These are phyloP conservation scores for Pelargonium fulgidum DNA, from an alignment of 441 rosid species.

Conservation along the genomic window DNA sequence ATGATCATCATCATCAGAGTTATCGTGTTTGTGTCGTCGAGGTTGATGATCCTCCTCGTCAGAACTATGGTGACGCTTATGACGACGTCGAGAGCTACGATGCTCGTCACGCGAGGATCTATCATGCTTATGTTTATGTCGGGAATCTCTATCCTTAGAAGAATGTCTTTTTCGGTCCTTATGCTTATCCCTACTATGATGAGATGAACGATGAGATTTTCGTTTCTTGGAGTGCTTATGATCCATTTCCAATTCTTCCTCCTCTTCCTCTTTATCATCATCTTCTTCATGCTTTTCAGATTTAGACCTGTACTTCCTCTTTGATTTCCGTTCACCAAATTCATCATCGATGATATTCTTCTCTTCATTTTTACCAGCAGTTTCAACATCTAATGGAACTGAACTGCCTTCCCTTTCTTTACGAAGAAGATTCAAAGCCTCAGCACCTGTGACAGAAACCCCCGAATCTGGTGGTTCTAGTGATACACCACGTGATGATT, in stretches of 20 bases:
- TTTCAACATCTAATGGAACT: conserved; percentile 30
- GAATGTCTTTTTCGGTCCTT: conserved; percentile 44
- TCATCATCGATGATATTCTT: conserved; percentile 39
- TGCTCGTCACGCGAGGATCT: conserved; percentile 37
- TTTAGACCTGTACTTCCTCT: conserved; percentile 66
- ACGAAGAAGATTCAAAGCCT: conserved; percentile 17
- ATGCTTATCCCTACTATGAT: conserved; percentile 35
- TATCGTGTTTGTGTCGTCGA: neutral
- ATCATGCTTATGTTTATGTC: conserved; percentile 31
- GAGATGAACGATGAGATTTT: conserved; percentile 38
- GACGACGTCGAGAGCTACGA: conserved; percentile 21
- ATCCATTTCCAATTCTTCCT: conserved; percentile 27
- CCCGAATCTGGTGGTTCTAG: conserved; percentile 45
- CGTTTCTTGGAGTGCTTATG: conserved; percentile 41
- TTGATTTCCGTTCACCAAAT: conserved; percentile 43
- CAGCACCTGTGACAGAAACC: conserved; percentile 38
- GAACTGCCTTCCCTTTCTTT: conserved; percentile 50
- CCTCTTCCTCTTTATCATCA: conserved; percentile 30
- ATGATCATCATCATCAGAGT: conserved; percentile 21
- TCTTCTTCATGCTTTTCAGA: conserved; percentile 36
- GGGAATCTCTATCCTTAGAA: conserved; percentile 43
- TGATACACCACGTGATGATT: conserved; percentile 37
- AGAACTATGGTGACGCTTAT: conserved; percentile 20
- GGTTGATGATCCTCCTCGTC: conserved; percentile 26
- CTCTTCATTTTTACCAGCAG: conserved; percentile 27